phyloP scores from a whole-genome alignment of 306 rosid genomes.

The Cicer arietinum region DNA sequence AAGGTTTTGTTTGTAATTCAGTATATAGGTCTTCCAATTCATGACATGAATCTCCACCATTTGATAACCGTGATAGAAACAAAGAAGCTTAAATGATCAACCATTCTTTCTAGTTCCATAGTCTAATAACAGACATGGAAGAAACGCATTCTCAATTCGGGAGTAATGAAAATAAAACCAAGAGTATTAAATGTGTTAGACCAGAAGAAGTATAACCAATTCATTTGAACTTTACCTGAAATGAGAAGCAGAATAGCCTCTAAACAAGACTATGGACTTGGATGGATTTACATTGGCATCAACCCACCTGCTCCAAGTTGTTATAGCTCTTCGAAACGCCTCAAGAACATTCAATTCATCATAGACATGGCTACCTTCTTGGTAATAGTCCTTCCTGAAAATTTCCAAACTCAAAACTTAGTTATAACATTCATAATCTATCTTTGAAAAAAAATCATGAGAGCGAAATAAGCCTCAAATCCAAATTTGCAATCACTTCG shows the following conservation, averaged over 20 bases:
- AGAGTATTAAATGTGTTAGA: background rate
- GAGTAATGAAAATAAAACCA: conserved; percentile 11
- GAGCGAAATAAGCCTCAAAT: background rate
- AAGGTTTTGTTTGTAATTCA: background rate
- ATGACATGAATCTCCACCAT: background rate
- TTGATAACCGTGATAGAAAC: conserved; percentile 26
- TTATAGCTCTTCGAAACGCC: conserved; percentile 90
- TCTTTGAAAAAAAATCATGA: conserved; percentile 9
- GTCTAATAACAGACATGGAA: background rate
- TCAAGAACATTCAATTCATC: conserved; percentile 80
- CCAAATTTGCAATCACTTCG: background rate
- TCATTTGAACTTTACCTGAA: conserved; percentile 66
- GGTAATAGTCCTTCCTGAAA: conserved; percentile 92
- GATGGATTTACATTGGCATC: conserved; percentile 72
- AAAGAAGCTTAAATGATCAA: conserved; percentile 13
- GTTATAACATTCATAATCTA: conserved; percentile 18
- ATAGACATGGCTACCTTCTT: conserved; percentile 95
- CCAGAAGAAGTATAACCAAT: conserved; percentile 8
- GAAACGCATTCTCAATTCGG: conserved; percentile 1
- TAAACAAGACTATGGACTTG: conserved; percentile 74
- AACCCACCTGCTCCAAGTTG: conserved; percentile 96
- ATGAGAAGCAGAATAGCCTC: conserved; percentile 96
- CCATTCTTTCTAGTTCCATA: conserved; percentile 23
- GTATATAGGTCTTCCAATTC: background rate
- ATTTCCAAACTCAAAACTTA: conserved; percentile 21